Evolutionary conservation across 2,329 filamentous ascomycete genomes (phyloP).

Genomic region (Epichloe aotearoae): DNA sequence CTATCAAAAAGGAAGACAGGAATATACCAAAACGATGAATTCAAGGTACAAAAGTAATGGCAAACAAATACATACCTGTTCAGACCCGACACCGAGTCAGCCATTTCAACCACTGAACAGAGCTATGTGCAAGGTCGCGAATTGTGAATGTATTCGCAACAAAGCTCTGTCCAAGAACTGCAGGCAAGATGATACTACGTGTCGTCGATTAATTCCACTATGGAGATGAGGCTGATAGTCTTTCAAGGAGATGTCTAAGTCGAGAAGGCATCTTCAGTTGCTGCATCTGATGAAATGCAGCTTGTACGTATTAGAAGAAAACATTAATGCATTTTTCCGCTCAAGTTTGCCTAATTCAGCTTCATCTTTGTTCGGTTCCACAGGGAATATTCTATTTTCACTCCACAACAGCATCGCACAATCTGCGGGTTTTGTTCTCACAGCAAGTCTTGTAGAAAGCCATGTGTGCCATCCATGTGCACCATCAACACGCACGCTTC

Average conservation of each 20-base stretch:
- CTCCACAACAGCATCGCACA: no score
- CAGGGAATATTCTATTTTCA: no score
- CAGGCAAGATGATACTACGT: no score
- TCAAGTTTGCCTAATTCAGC: conserved; percentile 15
- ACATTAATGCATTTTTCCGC: conserved; percentile 15
- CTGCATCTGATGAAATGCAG: conserved; percentile 3
- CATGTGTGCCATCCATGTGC: no score
- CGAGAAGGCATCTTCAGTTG: conserved; percentile 13
- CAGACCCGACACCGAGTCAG: conserved; percentile 1
- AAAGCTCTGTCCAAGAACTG: no score
- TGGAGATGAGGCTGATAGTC: no score
- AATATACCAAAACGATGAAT: conserved; percentile 13
- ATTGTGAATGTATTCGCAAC: no score
- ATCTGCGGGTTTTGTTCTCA: no score
- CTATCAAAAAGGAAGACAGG: conserved; percentile 3
- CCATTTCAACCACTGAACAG: neutral
- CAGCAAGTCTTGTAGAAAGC: no score
- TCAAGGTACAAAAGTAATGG: neutral
- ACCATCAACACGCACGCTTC: no score
- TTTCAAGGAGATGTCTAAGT: conserved; percentile 16
- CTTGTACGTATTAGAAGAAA: conserved; percentile 8
- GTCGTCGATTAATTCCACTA: no score
- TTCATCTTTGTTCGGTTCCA: conserved; percentile 2
- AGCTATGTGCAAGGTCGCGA: no score
- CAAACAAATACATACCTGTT: conserved; percentile 7